phyloP scores from a whole-genome alignment of 2,329 filamentous ascomycete genomes.

The Ceratocystis diversiconidia region DNA sequence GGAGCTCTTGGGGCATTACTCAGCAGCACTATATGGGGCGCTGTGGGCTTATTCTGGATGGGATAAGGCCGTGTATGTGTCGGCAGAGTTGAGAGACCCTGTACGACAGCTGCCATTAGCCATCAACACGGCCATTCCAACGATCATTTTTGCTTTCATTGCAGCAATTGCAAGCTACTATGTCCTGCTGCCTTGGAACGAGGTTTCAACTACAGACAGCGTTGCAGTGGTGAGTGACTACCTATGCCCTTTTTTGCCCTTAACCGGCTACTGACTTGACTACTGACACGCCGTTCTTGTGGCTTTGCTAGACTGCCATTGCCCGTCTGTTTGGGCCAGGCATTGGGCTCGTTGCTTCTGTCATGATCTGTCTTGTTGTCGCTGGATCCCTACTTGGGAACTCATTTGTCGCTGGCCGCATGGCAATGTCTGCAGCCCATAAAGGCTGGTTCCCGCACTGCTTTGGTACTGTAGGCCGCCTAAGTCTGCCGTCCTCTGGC shows the following conservation, averaged over 20 bases:
- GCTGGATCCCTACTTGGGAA: slow-evolving; percentile 49
- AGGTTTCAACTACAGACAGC: slow-evolving; percentile 44
- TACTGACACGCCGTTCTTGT: background rate
- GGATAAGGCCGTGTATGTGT: slow-evolving; percentile 48
- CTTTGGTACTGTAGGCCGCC: slow-evolving; percentile 32
- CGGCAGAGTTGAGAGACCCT: slow-evolving; percentile 37
- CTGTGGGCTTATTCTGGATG: slow-evolving; percentile 53
- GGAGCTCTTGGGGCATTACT: slow-evolving; percentile 46
- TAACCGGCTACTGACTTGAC: background rate
- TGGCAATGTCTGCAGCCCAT: slow-evolving; percentile 45
- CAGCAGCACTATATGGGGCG: slow-evolving; percentile 46
- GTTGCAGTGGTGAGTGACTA: slow-evolving; percentile 42
- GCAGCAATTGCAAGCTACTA: slow-evolving; percentile 49
- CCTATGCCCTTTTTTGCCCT: background rate
- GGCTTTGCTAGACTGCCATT: slow-evolving; percentile 35
- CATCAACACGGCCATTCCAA: slow-evolving; percentile 46
- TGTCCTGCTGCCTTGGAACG: slow-evolving; percentile 44
- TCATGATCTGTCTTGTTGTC: slow-evolving; percentile 45
- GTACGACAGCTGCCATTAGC: slow-evolving; percentile 43
- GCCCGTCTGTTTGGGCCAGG: slow-evolving; percentile 38
- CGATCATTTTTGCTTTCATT: slow-evolving; percentile 45
- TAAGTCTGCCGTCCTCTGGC: slow-evolving; percentile 25
- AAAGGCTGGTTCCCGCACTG: slow-evolving; percentile 35
- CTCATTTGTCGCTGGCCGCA: slow-evolving; percentile 46
- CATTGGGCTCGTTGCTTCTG: slow-evolving; percentile 39